phyloP scores from a whole-genome alignment of 1,139 yeast genomes.

The Lodderomyces theae region DNA sequence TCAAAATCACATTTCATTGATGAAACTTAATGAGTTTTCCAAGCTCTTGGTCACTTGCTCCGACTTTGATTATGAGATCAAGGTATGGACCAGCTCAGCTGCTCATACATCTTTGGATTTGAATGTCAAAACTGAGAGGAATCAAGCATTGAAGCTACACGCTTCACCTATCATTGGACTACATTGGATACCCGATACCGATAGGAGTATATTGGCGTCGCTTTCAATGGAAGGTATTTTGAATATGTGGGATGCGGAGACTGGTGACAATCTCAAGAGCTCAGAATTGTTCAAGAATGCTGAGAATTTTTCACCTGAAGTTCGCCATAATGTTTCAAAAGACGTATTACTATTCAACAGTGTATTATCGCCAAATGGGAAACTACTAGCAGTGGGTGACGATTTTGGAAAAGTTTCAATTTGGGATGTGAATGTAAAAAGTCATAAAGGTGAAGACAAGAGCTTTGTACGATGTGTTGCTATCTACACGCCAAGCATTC shows the following conservation, averaged over 20 bases:
- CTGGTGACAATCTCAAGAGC: slow-evolving; percentile 31
- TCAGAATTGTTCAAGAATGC: slow-evolving; percentile 24
- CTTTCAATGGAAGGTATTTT: slow-evolving; percentile 69
- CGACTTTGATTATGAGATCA: slow-evolving; percentile 62
- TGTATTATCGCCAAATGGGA: slow-evolving; percentile 47
- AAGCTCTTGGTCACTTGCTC: slow-evolving; percentile 69
- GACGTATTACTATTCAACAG: slow-evolving; percentile 44
- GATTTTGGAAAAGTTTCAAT: slow-evolving; percentile 54
- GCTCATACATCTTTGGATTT: slow-evolving; percentile 41
- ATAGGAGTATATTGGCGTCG: slow-evolving; percentile 27
- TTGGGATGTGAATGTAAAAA: slow-evolving; percentile 43
- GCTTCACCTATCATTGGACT: slow-evolving; percentile 55
- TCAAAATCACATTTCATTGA: slow-evolving; percentile 53
- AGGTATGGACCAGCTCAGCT: slow-evolving; percentile 71
- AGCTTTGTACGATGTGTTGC: slow-evolving; percentile 12
- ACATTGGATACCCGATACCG: slow-evolving; percentile 44
- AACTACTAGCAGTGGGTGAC: slow-evolving; percentile 60
- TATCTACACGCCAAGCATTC: slow-evolving; percentile 1
- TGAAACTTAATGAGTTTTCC: slow-evolving; percentile 50
- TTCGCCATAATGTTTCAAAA: slow-evolving; percentile 11
- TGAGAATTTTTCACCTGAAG: slow-evolving; percentile 20
- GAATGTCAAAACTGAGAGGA: slow-evolving; percentile 17
- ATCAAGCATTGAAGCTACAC: slow-evolving; percentile 30
- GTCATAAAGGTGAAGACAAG: slow-evolving; percentile 15
- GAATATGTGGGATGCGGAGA: slow-evolving; percentile 62